These are phyloP conservation scores for Diaporthe sp. DNA, from an alignment of 2,329 filamentous ascomycete genomes.

Conservation along the genomic window DNA sequence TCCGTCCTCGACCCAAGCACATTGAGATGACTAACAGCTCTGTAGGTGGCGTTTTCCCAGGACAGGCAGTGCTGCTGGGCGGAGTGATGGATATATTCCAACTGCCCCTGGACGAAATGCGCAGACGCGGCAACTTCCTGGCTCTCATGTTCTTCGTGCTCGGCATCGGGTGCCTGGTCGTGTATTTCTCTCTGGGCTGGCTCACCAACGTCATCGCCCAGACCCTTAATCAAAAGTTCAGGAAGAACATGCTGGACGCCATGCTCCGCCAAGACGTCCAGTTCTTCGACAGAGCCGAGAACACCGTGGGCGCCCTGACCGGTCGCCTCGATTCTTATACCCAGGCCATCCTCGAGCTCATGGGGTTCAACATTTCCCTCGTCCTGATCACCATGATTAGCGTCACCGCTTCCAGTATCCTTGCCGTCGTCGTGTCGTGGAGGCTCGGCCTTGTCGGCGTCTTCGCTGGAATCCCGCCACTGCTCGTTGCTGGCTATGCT, in stretches of 20 bases:
- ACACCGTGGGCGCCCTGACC: slow-evolving; percentile 3
- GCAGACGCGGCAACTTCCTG: not conserved
- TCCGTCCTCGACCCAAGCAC: not conserved
- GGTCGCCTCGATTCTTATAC: slow-evolving; percentile 42
- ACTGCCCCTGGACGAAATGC: slow-evolving; percentile 5
- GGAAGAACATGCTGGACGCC: not conserved
- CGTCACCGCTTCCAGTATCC: slow-evolving; percentile 53
- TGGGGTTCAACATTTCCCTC: slow-evolving; percentile 58
- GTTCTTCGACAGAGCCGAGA: slow-evolving; percentile 20
- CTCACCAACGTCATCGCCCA: not conserved
- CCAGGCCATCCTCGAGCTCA: slow-evolving; percentile 56
- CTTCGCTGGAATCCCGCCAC: not conserved
- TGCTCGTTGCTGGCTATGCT: not conserved
- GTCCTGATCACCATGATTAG: slow-evolving; percentile 55
- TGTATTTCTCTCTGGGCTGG: not conserved
- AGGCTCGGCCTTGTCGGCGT: not conserved
- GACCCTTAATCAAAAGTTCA: slow-evolving; percentile 15
- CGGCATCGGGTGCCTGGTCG: not conserved
- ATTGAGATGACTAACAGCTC: not conserved
- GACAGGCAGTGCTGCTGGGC: slow-evolving; percentile 2
- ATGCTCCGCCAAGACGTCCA: slow-evolving; percentile 14
- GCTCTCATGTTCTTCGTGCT: slow-evolving; percentile 10
- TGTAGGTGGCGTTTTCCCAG: slow-evolving; percentile 6
- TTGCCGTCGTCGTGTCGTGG: slow-evolving; percentile 52
- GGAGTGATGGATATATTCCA: slow-evolving; percentile 10